Percentiles rank a stretch among this genome's conserved stretches.
phyloP scores from a whole-genome alignment of 805 yeast genomes.

The Yamadazyma sp. region DNA sequence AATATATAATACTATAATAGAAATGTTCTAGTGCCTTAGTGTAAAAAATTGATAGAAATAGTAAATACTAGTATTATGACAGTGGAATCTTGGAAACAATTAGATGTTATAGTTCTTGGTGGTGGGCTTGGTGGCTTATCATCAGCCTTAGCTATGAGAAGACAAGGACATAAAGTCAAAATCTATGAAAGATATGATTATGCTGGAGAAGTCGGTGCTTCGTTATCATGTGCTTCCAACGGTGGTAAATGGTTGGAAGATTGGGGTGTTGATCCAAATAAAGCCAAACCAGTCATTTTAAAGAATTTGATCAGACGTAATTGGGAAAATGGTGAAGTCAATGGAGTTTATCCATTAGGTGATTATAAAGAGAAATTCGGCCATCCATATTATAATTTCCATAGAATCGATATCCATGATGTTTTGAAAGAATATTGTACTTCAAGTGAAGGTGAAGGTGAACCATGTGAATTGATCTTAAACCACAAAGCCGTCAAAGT shows the following conservation, averaged over 20 bases:
- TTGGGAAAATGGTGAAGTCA: slow-evolving; percentile 21
- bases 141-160: slow-evolving; percentile 21
- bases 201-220: slow-evolving; percentile 29
- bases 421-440: slow-evolving; percentile 19
- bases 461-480: slow-evolving; percentile 17
- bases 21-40: no score
- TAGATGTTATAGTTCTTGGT: slow-evolving; percentile 22
- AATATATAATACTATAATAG: no score
- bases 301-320: slow-evolving; percentile 20
- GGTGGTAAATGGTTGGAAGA: slow-evolving; percentile 25
- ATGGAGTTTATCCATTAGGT: slow-evolving; percentile 21
- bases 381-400: slow-evolving; percentile 25
- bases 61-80: slow-evolving; percentile 1
- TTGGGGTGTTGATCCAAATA: slow-evolving; percentile 21
- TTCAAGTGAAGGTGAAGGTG: slow-evolving; percentile 17
- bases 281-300: slow-evolving; percentile 21
- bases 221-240: slow-evolving; percentile 27
- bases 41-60: not conserved
- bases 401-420: slow-evolving; percentile 23
- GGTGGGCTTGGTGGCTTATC: slow-evolving; percentile 26
- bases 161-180: slow-evolving; percentile 22
- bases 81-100: slow-evolving; percentile 11
- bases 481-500: slow-evolving; percentile 15
- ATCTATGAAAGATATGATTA: slow-evolving; percentile 25
- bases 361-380: slow-evolving; percentile 25